Evolutionary conservation across 176 grass and related monocot genomes (phyloP).

Genomic region (Avena insularis): DNA sequence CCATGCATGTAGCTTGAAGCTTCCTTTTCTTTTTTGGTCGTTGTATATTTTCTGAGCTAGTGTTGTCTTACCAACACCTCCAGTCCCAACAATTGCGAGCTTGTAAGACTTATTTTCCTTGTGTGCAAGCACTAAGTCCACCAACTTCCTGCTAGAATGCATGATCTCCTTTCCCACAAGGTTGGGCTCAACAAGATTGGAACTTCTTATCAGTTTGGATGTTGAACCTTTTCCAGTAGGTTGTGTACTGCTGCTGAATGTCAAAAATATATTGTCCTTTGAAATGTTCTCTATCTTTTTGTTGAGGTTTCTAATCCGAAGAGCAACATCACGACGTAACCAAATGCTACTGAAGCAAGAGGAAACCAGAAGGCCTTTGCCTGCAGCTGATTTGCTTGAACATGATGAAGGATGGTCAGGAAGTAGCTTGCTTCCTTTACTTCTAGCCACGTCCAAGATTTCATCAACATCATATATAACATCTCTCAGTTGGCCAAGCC

Average conservation of each 20-base stretch:
- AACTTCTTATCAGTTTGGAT: neutral
- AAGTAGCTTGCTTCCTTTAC: neutral
- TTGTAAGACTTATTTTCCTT: conserved; percentile 12
- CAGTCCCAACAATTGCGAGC: conserved; percentile 18
- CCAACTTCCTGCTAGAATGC: neutral
- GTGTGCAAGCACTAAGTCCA: neutral
- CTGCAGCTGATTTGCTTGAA: neutral
- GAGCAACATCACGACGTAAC: no score
- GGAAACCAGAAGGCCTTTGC: neutral
- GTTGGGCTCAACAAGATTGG: conserved; percentile 32
- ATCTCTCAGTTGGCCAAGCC: conserved; percentile 49
- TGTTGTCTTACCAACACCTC: neutral
- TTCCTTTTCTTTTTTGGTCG: conserved; percentile 23
- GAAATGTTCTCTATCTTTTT: conserved; percentile 44
- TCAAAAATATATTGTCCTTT: neutral
- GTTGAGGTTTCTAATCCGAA: neutral
- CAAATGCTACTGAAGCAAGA: conserved; percentile 12
- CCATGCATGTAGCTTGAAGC: conserved; percentile 39
- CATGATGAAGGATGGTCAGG: neutral
- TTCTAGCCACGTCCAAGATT: no score
- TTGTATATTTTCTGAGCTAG: neutral
- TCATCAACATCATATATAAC: conserved; percentile 49
- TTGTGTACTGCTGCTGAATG: neutral
- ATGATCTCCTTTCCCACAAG: conserved; percentile 42
- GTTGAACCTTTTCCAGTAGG: neutral